Evolutionary conservation across 768 basidiomycete species (phyloP).

Genomic region (Leccinum aurantiacum): DNA sequence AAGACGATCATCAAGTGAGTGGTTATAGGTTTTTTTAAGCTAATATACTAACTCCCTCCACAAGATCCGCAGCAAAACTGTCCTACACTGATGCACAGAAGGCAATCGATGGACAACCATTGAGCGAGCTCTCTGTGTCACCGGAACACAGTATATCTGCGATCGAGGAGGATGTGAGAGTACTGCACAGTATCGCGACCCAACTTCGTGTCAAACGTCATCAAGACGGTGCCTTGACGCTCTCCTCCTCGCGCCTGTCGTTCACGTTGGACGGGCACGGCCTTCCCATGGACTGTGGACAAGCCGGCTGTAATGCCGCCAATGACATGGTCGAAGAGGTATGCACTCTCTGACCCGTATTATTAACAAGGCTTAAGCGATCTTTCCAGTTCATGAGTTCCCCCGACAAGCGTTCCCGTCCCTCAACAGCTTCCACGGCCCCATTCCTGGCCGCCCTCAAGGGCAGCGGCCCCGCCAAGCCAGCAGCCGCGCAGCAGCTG

Average conservation of each 20-base stretch:
- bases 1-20: constrained; percentile 87
- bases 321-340: constrained; percentile 90
- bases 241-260: constrained; percentile 65
- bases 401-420: no score
- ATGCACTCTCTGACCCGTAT: constrained; percentile 14
- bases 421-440: no score
- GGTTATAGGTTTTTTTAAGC: background rate
- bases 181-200: constrained; percentile 65
- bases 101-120: constrained; percentile 70
- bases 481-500: no score
- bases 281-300: constrained; percentile 74
- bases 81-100: constrained; percentile 80
- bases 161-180: constrained; percentile 74
- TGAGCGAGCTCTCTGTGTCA: constrained; percentile 52
- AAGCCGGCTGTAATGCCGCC: constrained; percentile 65
- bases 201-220: constrained; percentile 72
- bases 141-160: constrained; percentile 59
- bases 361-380: constrained; percentile 5
- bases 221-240: constrained; percentile 75
- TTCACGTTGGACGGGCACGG: constrained; percentile 83
- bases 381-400: background rate
- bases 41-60: constrained; percentile 3
- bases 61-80: constrained; percentile 82
- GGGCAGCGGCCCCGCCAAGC: no score
- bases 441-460: no score